Base-by-base conservation (phyloP, 2,329 filamentous ascomycete genomes). In the Aspergillus sp. region DNA sequence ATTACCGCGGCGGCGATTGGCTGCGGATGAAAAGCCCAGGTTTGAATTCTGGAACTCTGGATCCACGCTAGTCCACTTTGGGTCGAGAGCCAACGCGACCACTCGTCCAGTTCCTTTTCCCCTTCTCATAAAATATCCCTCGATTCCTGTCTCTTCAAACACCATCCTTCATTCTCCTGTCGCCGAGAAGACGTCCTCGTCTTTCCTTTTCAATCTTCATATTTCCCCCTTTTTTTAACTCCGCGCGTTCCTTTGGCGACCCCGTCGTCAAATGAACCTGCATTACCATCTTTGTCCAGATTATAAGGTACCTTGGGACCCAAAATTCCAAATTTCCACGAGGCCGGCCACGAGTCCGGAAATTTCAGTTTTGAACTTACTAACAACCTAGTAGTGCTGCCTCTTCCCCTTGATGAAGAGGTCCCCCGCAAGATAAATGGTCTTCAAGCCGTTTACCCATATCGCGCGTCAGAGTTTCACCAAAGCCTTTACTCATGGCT, bases 201-300 rank as follows among this genome's bases (percentile, higher is more conserved):
- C 53, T 51, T 45, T 47, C 32, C 22, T 13, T 41, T 17, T 47
- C 47, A 41, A n/a, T 44, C 18, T 42, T 48, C 43, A 38, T 45
- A 18, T n/a, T 45, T 26, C 26, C 45, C 49, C 26, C 45, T 48
- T 57, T 60, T 30, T 54, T 36, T 44, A 55, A 49, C 34, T 53
- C 59, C 59, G 91, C 91, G 91, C 91, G 91, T 96, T 91, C 82
- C 57, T 89, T 96, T 95, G 91, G 83, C 90, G 90, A 87, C 88
- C 73, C 61, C 67, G 89, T 91, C 93, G 91, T 96, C 91, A 93
- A 91, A 96, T 96, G 93, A 96, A 95, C 91, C 91, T 97, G 93
- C 91, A 93, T 81, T 80, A 78, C 79, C 79, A 78, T 74, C 79
- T 81, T 74, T 73, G 80, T 76, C 78, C 80, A 78, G 83, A 80